These are phyloP conservation scores for Andrographis paniculata DNA, from an alignment of 305 asterid species.

Conservation along the genomic window DNA sequence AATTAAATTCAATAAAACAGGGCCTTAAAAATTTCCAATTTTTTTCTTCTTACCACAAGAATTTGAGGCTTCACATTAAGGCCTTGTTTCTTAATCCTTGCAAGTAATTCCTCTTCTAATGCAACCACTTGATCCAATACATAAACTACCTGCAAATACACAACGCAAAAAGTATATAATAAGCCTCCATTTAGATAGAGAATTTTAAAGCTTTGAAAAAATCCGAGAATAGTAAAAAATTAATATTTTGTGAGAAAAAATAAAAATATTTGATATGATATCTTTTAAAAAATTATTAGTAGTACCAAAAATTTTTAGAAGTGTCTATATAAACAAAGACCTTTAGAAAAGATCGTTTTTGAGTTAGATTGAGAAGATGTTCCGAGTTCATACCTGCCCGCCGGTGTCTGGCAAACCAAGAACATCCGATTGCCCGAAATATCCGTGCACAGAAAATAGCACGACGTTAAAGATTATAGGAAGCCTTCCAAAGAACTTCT, in stretches of 20 bases:
- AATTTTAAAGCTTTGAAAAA: background rate
- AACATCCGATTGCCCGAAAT: slow-evolving; percentile 82
- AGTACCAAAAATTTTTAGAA: no score
- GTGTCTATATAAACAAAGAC: no score
- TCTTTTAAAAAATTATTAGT: no score
- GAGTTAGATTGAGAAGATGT: background rate
- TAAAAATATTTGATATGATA: no score
- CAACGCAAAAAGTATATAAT: no score
- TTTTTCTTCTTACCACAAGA: slow-evolving; percentile 89
- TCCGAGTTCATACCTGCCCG: slow-evolving; percentile 48
- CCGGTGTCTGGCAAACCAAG: slow-evolving; percentile 98
- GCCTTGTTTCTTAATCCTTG: slow-evolving; percentile 79
- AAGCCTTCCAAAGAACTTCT: slow-evolving; percentile 65
- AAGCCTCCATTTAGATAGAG: no score
- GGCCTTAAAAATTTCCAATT: no score
- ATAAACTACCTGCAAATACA: slow-evolving; percentile 59
- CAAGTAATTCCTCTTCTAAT: slow-evolving; percentile 74
- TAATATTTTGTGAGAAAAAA: background rate
- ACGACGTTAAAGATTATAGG: slow-evolving; percentile 71
- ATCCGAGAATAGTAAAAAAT: background rate
- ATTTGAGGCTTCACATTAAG: slow-evolving; percentile 78
- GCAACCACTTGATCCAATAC: slow-evolving; percentile 94
- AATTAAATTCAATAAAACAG: no score
- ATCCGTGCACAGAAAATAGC: slow-evolving; percentile 77
- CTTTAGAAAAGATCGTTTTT: no score